Evolutionary conservation across 2,329 filamentous ascomycete genomes (phyloP).

Genomic region (Botryotinia calthae): DNA sequence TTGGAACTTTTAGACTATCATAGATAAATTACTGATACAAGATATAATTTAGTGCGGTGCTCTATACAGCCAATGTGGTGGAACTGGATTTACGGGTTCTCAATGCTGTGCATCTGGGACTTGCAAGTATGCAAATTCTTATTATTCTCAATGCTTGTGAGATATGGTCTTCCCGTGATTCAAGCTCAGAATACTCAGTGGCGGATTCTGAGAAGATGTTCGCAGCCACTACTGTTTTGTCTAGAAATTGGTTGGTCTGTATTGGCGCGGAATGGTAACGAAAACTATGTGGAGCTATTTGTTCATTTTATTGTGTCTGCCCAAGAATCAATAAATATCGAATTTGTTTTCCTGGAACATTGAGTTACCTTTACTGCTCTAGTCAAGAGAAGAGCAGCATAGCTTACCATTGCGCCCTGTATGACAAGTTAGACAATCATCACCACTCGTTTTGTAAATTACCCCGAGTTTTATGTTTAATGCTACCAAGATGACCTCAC

Average conservation of each 20-base stretch:
- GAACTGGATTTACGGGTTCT: conserved; percentile 8
- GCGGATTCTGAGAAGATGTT: not conserved
- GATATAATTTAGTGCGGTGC: conserved; percentile 2
- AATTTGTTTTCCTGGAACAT: not conserved
- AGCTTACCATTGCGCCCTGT: too few relatives aligned
- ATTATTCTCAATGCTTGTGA: conserved; percentile 23
- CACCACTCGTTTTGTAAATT: too few relatives aligned
- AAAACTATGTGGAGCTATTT: not conserved
- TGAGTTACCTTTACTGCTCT: rapidly evolving
- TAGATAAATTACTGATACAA: not conserved
- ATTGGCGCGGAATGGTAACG: not conserved
- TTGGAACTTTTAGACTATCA: not conserved
- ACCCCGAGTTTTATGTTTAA: not conserved
- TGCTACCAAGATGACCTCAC: not conserved
- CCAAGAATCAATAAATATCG: not conserved
- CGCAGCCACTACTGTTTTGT: not conserved
- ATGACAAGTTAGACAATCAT: not conserved
- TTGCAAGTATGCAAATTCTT: conserved; percentile 10
- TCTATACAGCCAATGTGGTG: conserved; percentile 19
- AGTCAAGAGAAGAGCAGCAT: not conserved
- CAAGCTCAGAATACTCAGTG: not conserved
- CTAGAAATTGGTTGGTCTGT: too few relatives aligned
- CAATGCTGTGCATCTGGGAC: conserved; percentile 14
- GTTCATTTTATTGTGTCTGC: not conserved
- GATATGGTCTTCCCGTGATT: not conserved